Base-by-base conservation (phyloP, 495 filamentous ascomycete species). In the Terfezia claveryi region DNA sequence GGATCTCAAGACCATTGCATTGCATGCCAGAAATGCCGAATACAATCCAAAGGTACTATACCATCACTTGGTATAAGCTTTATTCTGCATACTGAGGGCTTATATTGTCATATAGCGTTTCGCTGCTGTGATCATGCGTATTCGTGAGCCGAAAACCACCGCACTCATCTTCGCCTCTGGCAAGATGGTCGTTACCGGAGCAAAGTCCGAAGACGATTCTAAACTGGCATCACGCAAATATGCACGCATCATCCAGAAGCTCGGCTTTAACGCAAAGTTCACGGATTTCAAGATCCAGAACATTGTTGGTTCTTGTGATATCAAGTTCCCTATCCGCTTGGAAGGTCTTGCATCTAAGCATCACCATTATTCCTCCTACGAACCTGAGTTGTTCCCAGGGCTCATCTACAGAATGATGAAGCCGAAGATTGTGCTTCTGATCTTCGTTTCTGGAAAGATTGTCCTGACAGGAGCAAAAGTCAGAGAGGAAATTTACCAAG, bases 261-360 rank as follows among this genome's bases (percentile, higher is more conserved):
- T 98, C 56, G 91, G 91, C 54, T 98, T 98, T 79, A 94, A 94
- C 60, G 88, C 92, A 57, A 95, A 94, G 79, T 98, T 98, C 72
- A 94, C 87, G 57, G 91, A 98, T 69, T 98, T 98, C 76, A 96
- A 98, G 77, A 96, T 96, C 69, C 92, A 98, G 74, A 98, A 98
- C 72, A 98, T 98, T 53, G 91, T 98, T 58, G 91, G 91, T 57
- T 94, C 87, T 37, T 95, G 91, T 69, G 91, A 98, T 66, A 95
- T 98, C 76, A 94, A 94, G 73, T 98, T 98, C 74, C 91, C 91
- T 49, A 96, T 98, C 62, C 87, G 91, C 63, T 75, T 98, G 54
- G 91, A 98, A 68, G 91, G 91, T 68, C 73, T 98, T 61, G 91
- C 91, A 8, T 86, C 80, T 58, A 84, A 87, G 68, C 91, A 98